A percentile compares a stretch with the other conserved stretches of the same genome.
Conservation (phyloP, 148 eudicot species). For the Camellia japonica region DNA sequence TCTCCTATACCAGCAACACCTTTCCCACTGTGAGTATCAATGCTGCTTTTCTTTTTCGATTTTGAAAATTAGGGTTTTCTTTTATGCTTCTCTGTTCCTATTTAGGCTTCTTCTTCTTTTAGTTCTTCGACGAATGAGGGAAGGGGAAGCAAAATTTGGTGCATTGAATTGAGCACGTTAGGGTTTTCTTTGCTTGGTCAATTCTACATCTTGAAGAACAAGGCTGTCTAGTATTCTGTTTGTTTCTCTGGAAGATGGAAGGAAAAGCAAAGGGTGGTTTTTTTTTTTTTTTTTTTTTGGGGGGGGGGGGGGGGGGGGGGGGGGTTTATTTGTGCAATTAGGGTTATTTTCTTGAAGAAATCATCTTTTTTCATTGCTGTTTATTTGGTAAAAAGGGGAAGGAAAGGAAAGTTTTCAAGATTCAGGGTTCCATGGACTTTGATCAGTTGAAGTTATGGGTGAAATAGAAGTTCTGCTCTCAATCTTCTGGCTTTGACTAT, state of each 20-base stretch:
- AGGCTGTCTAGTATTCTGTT: background rate
- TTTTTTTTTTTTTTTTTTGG: no score
- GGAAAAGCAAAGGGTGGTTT: background rate
- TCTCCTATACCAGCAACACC: slow-evolving; percentile 44
- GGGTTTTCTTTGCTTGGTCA: background rate
- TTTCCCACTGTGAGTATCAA: slow-evolving; percentile 33
- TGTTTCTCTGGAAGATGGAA: background rate
- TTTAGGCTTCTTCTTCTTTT: background rate
- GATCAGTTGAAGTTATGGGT: background rate
- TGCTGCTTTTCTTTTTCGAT: background rate
- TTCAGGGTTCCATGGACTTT: background rate
- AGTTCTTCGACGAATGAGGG: background rate
- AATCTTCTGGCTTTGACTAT: background rate
- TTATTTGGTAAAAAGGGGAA: background rate
- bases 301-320: no score
- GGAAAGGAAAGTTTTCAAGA: background rate
- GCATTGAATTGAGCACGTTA: slow-evolving; percentile 6
- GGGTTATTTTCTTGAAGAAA: background rate
- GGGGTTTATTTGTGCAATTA: background rate
- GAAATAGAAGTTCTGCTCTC: background rate
- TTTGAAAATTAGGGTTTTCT: background rate
- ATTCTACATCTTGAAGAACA: background rate
- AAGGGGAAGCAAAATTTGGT: background rate
- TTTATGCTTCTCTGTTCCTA: background rate
- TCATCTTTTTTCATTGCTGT: background rate